Base-by-base conservation (phyloP, 441 rosid genomes). In the Erodium moschatum region DNA sequence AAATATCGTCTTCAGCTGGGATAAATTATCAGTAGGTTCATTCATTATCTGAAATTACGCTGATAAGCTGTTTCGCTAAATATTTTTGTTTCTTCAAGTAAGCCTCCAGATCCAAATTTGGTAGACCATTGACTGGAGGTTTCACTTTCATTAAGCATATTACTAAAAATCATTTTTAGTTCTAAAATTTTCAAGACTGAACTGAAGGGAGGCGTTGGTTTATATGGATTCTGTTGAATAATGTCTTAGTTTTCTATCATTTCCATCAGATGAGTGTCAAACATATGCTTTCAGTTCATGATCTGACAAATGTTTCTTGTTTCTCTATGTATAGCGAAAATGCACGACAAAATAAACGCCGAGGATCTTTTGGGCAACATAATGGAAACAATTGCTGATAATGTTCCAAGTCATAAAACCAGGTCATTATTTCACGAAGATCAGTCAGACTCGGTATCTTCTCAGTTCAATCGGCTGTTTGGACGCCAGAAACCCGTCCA, bases 401-500 rank as follows among this genome's bases (percentile, higher is more conserved):
- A 72, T 58, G 73, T 89, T 77, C 78, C 83, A 38, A 88, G 85
- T 85, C 80, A 80, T 78, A 91, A 89, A 70, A 69, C 89, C 10
- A 83, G 54, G 10, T 82, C 97, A 4, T 81, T 85, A 76, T 75
- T 89, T 33, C 88, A 87, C 78, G 92, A 85, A 66, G 92, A 84
- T 5, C 72, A 71, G 54, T 40, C 76, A n/a, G 73, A 70, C 27
- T 69, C 85, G 0, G 92, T 83, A 42, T 56, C 81, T 78, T 76
- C 92, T 72, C 80, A 77, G 64, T 81, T 91, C 65, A 87, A 80
- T 42, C 79, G 91, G 64, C 76, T 88, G 74, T 91, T 95, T 69
- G 94, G 89, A 72, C 95, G 97, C 29, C 85, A 90, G 78, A 85
- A 86, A 72, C 85, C 97, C 2, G 58, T 95, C 56, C 86, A 90